phyloP scores from a whole-genome alignment of 495 filamentous ascomycete genomes.

The Articulospora tetracladia region DNA sequence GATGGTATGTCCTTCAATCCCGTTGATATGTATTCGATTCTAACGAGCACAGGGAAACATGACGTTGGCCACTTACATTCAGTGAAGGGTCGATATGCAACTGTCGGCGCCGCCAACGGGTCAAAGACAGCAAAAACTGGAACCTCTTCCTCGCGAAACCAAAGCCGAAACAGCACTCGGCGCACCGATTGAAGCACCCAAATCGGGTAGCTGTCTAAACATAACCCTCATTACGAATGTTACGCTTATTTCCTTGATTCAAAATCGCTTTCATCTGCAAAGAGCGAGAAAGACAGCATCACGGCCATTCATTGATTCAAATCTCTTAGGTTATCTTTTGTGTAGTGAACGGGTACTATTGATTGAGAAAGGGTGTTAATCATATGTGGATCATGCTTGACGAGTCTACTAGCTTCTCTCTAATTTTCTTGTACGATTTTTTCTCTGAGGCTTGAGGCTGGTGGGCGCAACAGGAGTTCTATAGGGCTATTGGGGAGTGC shows the following conservation, averaged over 20 bases:
- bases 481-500: too few species aligned
- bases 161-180: conserved; percentile 14
- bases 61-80: conserved; percentile 56
- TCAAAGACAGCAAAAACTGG: conserved; percentile 1
- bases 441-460: too few species aligned
- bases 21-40: conserved; percentile 9
- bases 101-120: not conserved
- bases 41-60: conserved; percentile 61
- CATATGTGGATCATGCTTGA: not conserved
- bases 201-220: not conserved
- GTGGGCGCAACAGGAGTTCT: too few species aligned
- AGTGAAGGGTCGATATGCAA: conserved; percentile 33
- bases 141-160: conserved; percentile 2
- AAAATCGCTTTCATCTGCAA: conserved; percentile 9
- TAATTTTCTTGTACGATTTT: not conserved
- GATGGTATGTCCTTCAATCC: conserved; percentile 60
- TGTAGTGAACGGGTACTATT: not conserved
- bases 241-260: conserved; percentile 4
- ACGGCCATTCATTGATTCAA: too few species aligned
- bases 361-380: not conserved
- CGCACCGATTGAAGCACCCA: conserved; percentile 15
- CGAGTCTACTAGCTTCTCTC: not conserved
- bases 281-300: not conserved
- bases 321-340: too few species aligned
- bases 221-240: conserved; percentile 11